A percentile compares a stretch with the other conserved stretches of the same genome.
Evolutionary conservation across 176 grass and related monocot genomes (phyloP).

Genomic region (Thalia dealbata): DNA sequence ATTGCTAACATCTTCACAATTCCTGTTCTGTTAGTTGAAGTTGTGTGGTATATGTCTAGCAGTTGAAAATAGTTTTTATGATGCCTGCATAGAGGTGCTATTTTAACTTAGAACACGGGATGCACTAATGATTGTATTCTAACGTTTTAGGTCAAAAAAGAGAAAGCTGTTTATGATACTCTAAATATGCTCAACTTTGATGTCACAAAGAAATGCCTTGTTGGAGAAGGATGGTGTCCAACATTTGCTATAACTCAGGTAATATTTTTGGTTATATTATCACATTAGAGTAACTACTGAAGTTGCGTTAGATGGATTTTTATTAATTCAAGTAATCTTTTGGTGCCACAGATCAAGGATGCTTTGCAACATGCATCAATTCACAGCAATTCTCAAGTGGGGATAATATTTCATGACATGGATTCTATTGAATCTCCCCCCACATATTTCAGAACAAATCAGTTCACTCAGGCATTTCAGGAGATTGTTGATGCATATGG

Average conservation of each 20-base stretch:
- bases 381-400: slow-evolving; percentile 96
- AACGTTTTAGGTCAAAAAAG: slow-evolving; percentile 67
- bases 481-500: slow-evolving; percentile 99
- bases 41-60: not conserved
- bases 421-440: slow-evolving; percentile 77
- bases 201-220: slow-evolving; percentile 99
- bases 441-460: slow-evolving; percentile 90
- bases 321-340: slow-evolving; percentile 18
- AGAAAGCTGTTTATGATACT: slow-evolving; percentile 98
- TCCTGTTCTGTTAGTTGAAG: slow-evolving; percentile 10
- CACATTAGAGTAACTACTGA: slow-evolving; percentile 10
- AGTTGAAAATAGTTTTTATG: not conserved
- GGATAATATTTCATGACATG: slow-evolving; percentile 98
- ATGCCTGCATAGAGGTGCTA: not conserved
- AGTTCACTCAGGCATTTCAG: slow-evolving; percentile 91
- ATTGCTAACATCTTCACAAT: slow-evolving; percentile 28
- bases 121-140: slow-evolving; percentile 19
- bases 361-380: slow-evolving; percentile 77
- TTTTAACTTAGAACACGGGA: not conserved
- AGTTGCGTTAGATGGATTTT: slow-evolving; percentile 15
- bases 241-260: slow-evolving; percentile 97
- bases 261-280: slow-evolving; percentile 19
- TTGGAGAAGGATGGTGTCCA: slow-evolving; percentile 99
- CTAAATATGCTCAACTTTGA: slow-evolving; percentile 98
- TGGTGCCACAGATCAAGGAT: slow-evolving; percentile 66